Conservation (phyloP, 257 asterid species). For the Oldenlandia corymbosa region DNA sequence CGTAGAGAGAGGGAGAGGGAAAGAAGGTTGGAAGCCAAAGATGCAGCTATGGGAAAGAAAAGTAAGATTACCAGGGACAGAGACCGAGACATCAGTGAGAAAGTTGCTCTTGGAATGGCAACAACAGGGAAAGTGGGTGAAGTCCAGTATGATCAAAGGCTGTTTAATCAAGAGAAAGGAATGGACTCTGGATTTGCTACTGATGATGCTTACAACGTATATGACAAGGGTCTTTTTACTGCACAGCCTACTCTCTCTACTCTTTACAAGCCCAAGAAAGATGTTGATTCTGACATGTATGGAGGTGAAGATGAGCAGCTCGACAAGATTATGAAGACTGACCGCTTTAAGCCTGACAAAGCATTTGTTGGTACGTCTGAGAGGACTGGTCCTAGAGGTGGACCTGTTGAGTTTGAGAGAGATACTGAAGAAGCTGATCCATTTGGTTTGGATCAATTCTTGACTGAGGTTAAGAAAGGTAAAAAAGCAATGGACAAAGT, state of each 20-base stretch:
- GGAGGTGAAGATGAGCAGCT: slow-evolving; percentile 88
- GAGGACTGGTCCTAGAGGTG: slow-evolving; percentile 59
- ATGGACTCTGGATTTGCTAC: slow-evolving; percentile 85
- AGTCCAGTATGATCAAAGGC: slow-evolving; percentile 77
- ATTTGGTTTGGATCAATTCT: slow-evolving; percentile 80
- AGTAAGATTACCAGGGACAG: slow-evolving; percentile 85
- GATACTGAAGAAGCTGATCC: slow-evolving; percentile 81
- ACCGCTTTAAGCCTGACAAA: slow-evolving; percentile 72
- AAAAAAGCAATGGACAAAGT: slow-evolving; percentile 75
- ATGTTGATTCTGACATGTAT: slow-evolving; percentile 67
- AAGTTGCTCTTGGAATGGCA: slow-evolving; percentile 89
- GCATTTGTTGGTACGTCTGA: slow-evolving; percentile 70
- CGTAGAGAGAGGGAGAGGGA: slow-evolving; percentile 87
- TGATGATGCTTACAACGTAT: slow-evolving; percentile 71
- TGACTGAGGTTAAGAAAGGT: slow-evolving; percentile 83
- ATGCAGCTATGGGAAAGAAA: slow-evolving; percentile 84
- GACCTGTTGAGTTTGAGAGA: slow-evolving; percentile 80
- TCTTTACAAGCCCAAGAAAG: slow-evolving; percentile 77
- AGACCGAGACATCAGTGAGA: slow-evolving; percentile 84
- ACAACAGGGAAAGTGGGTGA: slow-evolving; percentile 60
- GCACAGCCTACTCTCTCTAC: slow-evolving; percentile 69
- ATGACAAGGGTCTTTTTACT: slow-evolving; percentile 73
- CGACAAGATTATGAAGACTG: slow-evolving; percentile 82
- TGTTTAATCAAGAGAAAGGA: slow-evolving; percentile 90
- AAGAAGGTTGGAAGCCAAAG: slow-evolving; percentile 83